These are phyloP conservation scores for Angophora floribunda DNA, from an alignment of 345 rosid species.

Conservation along the genomic window DNA sequence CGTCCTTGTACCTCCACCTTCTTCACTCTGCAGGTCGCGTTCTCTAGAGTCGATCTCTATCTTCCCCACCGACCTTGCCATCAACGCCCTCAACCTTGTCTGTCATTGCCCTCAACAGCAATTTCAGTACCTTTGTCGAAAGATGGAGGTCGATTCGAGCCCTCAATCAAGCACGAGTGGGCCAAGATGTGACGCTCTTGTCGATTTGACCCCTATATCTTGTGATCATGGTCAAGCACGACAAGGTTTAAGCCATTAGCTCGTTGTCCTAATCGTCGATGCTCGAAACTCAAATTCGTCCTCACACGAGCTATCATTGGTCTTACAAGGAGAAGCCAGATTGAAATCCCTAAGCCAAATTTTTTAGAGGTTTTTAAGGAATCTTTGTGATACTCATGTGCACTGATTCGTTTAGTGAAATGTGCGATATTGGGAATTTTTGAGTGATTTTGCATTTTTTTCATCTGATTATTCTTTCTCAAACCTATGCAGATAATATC, in stretches of 20 bases:
- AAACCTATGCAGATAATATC: not conserved
- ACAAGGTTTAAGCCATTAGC: not conserved
- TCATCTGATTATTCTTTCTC: too few species aligned
- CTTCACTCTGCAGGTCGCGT: too few species aligned
- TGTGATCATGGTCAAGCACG: not conserved
- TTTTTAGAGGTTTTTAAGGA: not conserved
- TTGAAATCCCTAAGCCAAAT: not conserved
- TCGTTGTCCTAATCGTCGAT: not conserved
- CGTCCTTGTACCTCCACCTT: too few species aligned
- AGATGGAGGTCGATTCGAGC: not conserved
- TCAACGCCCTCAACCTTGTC: not conserved
- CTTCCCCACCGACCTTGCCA: not conserved
- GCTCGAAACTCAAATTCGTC: not conserved
- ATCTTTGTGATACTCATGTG: not conserved
- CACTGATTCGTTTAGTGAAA: not conserved
- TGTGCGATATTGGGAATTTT: not conserved
- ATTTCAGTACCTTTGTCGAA: not conserved
- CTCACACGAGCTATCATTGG: not conserved
- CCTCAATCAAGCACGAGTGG: not conserved
- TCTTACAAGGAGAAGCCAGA: not conserved
- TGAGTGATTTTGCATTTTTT: not conserved
- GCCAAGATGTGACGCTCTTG: not conserved
- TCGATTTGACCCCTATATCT: not conserved
- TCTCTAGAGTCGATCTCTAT: not conserved
- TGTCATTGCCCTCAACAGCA: not conserved